Evolutionary conservation across 768 basidiomycete genomes (phyloP).

Genomic region (Auriscalpium vulgare): DNA sequence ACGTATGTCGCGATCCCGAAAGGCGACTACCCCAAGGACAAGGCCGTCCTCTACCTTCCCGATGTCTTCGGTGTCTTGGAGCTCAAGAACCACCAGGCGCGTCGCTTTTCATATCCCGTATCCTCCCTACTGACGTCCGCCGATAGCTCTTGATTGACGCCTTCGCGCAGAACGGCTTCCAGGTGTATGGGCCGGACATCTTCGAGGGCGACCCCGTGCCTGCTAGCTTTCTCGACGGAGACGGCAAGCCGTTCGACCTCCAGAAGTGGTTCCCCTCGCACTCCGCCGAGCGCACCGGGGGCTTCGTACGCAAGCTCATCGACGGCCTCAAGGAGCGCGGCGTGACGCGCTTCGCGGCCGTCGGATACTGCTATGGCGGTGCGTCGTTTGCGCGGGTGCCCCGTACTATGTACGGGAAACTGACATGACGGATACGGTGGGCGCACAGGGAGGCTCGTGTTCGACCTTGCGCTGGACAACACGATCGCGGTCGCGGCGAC

Average conservation of each 20-base stretch:
- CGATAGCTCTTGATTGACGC: slow-evolving; percentile 36
- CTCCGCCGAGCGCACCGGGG: slow-evolving; percentile 10
- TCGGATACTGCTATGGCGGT: slow-evolving; percentile 23
- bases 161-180: slow-evolving; percentile 32
- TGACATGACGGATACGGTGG: not conserved
- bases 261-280: slow-evolving; percentile 12
- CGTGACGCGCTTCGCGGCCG: slow-evolving; percentile 20
- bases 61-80: slow-evolving; percentile 28
- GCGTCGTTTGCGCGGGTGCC: not conserved
- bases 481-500: slow-evolving; percentile 32
- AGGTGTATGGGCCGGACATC: slow-evolving; percentile 12
- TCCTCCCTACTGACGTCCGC: not conserved
- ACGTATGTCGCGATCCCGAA: slow-evolving; percentile 34
- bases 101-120: not conserved
- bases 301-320: slow-evolving; percentile 18
- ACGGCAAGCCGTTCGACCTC: not conserved
- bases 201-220: slow-evolving; percentile 20
- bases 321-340: slow-evolving; percentile 24
- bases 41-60: slow-evolving; percentile 34
- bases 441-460: slow-evolving; percentile 2
- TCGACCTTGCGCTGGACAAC: slow-evolving; percentile 35
- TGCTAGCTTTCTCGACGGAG: slow-evolving; percentile 10
- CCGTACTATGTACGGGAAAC: not conserved
- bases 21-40: slow-evolving; percentile 30
- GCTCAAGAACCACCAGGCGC: slow-evolving; percentile 26